A percentile compares a stretch with the other conserved stretches of the same genome.
Evolutionary conservation across 768 basidiomycete species (phyloP).

Genomic region (Serendipita sp.): DNA sequence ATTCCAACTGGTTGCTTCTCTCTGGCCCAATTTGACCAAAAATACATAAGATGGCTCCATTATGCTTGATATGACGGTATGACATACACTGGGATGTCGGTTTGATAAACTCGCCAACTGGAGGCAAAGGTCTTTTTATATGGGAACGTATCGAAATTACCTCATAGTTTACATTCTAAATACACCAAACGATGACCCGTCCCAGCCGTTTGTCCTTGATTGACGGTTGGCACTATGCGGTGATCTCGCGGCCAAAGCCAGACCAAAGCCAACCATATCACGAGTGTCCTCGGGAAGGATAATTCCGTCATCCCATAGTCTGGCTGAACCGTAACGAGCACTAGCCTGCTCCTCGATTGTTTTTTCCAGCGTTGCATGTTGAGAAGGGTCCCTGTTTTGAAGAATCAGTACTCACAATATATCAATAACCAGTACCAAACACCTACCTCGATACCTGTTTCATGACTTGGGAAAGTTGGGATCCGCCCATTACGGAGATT

Average conservation of each 20-base stretch:
- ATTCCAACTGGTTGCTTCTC: background rate
- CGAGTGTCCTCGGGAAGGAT: slow-evolving; percentile 81
- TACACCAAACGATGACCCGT: slow-evolving; percentile 48
- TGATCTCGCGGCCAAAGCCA: slow-evolving; percentile 52
- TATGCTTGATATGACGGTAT: too few relatives aligned
- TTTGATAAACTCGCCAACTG: too few relatives aligned
- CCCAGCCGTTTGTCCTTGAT: slow-evolving; percentile 38
- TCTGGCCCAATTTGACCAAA: too few relatives aligned
- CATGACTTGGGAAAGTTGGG: slow-evolving; percentile 90
- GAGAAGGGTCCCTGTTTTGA: slow-evolving; percentile 50
- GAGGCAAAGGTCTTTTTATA: too few relatives aligned
- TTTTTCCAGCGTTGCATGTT: slow-evolving; percentile 54
- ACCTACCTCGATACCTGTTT: slow-evolving; percentile 64
- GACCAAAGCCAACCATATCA: slow-evolving; percentile 73
- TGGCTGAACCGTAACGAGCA: slow-evolving; percentile 74
- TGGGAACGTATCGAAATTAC: background rate
- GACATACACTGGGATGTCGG: too few relatives aligned
- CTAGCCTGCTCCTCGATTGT: slow-evolving; percentile 85
- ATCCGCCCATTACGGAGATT: slow-evolving; percentile 90
- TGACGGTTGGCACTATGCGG: background rate
- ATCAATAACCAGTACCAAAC: background rate
- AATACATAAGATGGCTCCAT: too few relatives aligned
- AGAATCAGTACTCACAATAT: background rate
- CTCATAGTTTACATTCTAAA: slow-evolving; percentile 59
- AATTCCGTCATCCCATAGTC: slow-evolving; percentile 90